Evolutionary conservation across 768 basidiomycete genomes (phyloP), one percentile per base, ranked within the genome.

Genomic region (Leucocoprinus sp.): DNA sequence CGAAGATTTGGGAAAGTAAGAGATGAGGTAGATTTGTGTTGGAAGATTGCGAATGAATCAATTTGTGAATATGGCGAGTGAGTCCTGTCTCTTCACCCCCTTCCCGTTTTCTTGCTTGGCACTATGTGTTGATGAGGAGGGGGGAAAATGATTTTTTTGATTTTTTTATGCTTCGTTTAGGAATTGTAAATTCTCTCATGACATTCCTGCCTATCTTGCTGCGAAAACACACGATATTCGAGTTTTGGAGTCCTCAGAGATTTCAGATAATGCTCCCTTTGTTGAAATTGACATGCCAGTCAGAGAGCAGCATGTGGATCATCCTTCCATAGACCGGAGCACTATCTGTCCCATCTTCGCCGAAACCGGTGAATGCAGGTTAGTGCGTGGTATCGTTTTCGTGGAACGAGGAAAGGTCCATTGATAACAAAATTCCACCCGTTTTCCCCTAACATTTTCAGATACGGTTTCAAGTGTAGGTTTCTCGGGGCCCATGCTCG

Each of bases 391-490:
- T n/a, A n/a, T n/a, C n/a, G n/a, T n/a, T n/a, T n/a, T n/a, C n/a
- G n/a, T n/a, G n/a, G n/a, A n/a, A n/a, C n/a, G n/a, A n/a, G n/a
- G n/a, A n/a, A n/a, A n/a, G n/a, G n/a, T n/a, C n/a, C 55, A 4
- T 18, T 12, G 23, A 14, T 14, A 11, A 23, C 14, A 29, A 12
- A 15, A 8, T 45, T 6, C 2, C 9, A 40, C 14, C n/a, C 33
- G 17, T 18, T 11, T 22, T 15, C 21, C 6, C 18, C 15, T n/a
- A 46, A 9, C n/a, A 15, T 37, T 36, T 26, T 17, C 46, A 75
- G 71, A 42, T 79, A 76, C 54, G 96, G 93, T 8, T 82, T 87
- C 61, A 90, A 92, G 61, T 99, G 96, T 60, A 80, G 96, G 2
- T 96, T 86, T 63, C 74, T 96, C 4, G 83, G 84, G 9, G 82